A percentile compares a stretch with the other conserved stretches of the same genome.
phyloP scores from a whole-genome alignment of 768 basidiomycete species.

The Podaxis carcinomalis region DNA sequence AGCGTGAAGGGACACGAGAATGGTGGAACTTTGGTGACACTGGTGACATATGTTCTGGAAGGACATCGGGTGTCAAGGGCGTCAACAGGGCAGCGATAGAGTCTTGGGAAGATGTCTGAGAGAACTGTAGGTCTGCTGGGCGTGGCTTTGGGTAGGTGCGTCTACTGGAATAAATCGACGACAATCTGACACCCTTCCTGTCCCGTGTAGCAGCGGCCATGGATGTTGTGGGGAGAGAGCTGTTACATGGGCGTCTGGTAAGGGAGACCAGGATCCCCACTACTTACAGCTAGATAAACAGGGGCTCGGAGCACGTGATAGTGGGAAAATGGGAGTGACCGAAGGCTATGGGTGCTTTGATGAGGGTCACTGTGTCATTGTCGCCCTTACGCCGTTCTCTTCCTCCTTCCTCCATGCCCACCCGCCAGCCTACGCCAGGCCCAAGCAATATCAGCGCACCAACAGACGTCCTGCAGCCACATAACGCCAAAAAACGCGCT shows the following conservation, averaged over 20 bases:
- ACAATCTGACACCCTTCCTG: background rate
- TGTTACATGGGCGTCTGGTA: background rate
- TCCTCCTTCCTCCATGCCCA: slow-evolving; percentile 10
- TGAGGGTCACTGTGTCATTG: background rate
- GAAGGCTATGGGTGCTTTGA: background rate
- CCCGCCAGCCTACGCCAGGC: slow-evolving; percentile 32
- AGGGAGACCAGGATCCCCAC: background rate
- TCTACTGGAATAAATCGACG: background rate
- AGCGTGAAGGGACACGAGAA: background rate
- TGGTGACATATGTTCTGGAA: slow-evolving; percentile 5
- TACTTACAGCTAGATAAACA: background rate
- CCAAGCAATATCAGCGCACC: slow-evolving; percentile 16
- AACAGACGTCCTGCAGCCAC: slow-evolving; percentile 15
- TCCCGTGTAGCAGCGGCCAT: slow-evolving; percentile 2
- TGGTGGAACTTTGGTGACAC: background rate
- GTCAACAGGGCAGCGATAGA: background rate
- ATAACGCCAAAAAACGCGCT: slow-evolving; percentile 29
- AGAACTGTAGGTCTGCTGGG: background rate
- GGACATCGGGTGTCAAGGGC: background rate
- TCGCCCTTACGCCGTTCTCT: background rate
- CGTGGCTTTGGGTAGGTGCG: slow-evolving; percentile 7
- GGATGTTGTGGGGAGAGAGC: background rate
- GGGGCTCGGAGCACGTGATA: background rate
- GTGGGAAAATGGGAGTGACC: background rate
- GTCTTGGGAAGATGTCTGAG: background rate